Evolutionary conservation across 176 grass and related monocot species (phyloP).

Genomic region (Tillandsia fasciculata): DNA sequence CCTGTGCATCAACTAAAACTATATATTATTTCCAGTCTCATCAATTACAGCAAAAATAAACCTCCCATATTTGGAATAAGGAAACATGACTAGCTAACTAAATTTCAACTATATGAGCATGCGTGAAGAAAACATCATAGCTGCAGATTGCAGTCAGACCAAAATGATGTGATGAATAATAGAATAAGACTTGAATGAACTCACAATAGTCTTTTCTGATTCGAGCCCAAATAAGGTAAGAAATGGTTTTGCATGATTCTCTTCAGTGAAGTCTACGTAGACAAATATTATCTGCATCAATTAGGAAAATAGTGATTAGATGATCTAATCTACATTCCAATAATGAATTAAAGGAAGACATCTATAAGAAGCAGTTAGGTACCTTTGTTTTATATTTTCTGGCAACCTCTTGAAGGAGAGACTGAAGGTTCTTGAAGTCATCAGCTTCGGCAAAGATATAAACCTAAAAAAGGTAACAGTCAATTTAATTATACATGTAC

Average conservation of each 20-base stretch:
- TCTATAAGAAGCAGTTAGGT: conserved; percentile 8
- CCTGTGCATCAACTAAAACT: conserved; percentile 26
- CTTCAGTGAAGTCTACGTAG: conserved; percentile 80
- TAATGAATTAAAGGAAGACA: conserved; percentile 1
- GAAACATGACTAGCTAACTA: too few species aligned
- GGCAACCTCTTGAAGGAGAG: conserved; percentile 53
- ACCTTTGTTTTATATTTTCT: conserved; percentile 89
- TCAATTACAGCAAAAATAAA: background rate
- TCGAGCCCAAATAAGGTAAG: conserved; percentile 72
- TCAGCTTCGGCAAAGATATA: conserved; percentile 74
- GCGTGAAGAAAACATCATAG: too few species aligned
- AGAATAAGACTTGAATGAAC: conserved; percentile 17
- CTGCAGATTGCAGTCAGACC: too few species aligned
- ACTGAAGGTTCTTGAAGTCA: conserved; percentile 60
- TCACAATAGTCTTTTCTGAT: conserved; percentile 61
- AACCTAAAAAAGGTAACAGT: conserved; percentile 40
- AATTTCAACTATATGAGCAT: too few species aligned
- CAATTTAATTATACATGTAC: conserved; percentile 21
- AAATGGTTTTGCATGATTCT: conserved; percentile 96
- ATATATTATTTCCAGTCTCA: background rate
- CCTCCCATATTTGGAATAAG: background rate
- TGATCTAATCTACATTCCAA: background rate
- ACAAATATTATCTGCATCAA: conserved; percentile 85
- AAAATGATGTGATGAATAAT: background rate
- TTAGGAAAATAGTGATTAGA: background rate